These are phyloP conservation scores for Zymoseptoria passerinii DNA, from an alignment of 2,329 filamentous ascomycete species.

Conservation along the genomic window DNA sequence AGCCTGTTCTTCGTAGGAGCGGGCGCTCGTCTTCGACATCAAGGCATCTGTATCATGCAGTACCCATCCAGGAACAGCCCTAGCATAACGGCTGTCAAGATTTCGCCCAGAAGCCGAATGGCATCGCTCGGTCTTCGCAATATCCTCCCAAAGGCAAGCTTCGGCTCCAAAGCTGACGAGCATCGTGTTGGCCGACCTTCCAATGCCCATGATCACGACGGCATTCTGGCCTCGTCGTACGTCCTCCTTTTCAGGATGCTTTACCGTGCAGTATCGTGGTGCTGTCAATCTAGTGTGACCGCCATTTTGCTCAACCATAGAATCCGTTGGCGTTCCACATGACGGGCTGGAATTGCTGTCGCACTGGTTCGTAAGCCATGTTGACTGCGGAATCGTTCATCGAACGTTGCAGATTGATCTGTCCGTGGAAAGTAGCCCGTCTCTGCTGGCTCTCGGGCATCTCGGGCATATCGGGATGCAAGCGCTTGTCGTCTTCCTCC, in stretches of 20 bases:
- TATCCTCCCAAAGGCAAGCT: too few species aligned
- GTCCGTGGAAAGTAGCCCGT: conserved; percentile 3
- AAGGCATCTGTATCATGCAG: too few species aligned
- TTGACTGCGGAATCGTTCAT: neutral
- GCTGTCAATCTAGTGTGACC: neutral
- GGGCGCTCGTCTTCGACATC: too few species aligned
- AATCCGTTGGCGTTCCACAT: neutral
- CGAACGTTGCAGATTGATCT: neutral
- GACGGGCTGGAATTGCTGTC: neutral
- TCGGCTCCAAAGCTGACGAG: too few species aligned
- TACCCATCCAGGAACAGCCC: too few species aligned
- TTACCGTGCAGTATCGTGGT: neutral
- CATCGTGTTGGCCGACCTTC: too few species aligned
- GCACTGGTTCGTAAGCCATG: neutral
- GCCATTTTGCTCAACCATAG: neutral
- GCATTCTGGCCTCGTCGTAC: neutral
- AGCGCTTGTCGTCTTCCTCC: neutral
- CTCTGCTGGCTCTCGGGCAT: conserved; percentile 5
- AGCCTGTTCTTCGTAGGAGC: too few species aligned
- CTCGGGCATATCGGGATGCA: neutral
- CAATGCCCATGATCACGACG: too few species aligned
- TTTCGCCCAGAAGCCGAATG: too few species aligned
- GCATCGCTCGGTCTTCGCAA: too few species aligned
- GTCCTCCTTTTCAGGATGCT: neutral
- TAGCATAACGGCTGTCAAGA: too few species aligned